Evolutionary conservation across 2,329 filamentous ascomycete species (phyloP), one percentile per base, ranked within the genome.

Genomic region (Aphanoascus verrucosus): DNA sequence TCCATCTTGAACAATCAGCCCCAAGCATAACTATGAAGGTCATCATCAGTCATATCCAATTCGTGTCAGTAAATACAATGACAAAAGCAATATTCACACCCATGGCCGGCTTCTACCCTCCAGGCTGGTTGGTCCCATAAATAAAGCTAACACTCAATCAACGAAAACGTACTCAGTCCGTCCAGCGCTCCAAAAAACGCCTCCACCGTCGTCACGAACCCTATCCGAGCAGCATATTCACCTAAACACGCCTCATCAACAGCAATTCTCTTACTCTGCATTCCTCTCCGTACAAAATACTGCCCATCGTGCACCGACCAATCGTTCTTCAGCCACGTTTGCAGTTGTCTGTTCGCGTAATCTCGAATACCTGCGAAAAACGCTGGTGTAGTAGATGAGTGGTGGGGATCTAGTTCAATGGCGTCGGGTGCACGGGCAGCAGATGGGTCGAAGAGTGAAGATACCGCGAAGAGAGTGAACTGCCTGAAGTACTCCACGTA

Each of bases 271-370:
- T 70, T 73, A 14, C 67, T 70, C 9, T 66, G 66, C 40, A 70
- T 69, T 1, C 72, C 72, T 14, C 72, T 66, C 19, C 70, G 69
- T 32, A 80, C 71, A 60, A 71, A 78, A 56, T 78, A 74, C 49
- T 63, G 68, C 1, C 65, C 69, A 31, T 69, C 65, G 49, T 70
- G 67, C 6, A 62, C 58, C 19, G 71, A 70, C 77, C 78, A 81
- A 34, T 72, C 74, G 0, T 65, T 65, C 20, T 61, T 63, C 15
- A 80, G 59, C 40, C 71, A 70, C 0, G 70, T 62, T 35, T 68
- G 62, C 2, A 81, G 60, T 23, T 76, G 73, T 34, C 69, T 69
- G 1, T 64, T 64, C 2, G 70, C 66, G 38, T 69, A 67, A 4
- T 55, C 52, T 53, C 65, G 63, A 19, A 67, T 53, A 40, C 65